A percentile compares a stretch with the other conserved stretches of the same genome.
phyloP scores from a whole-genome alignment of 2,329 filamentous ascomycete genomes.

The Chalaropsis thielavioides region DNA sequence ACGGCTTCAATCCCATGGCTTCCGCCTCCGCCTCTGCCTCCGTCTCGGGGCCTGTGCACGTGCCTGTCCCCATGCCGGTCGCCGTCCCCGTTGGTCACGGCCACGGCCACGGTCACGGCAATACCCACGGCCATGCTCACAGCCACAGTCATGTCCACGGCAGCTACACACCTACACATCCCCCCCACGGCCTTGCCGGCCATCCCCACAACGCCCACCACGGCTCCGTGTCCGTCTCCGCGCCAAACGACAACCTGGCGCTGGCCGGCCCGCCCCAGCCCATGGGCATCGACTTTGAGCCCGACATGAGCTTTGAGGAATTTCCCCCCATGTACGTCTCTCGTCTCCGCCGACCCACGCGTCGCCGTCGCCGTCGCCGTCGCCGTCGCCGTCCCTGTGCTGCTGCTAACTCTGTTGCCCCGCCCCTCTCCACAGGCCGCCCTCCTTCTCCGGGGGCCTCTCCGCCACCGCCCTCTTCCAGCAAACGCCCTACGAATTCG shows the following conservation, averaged over 20 bases:
- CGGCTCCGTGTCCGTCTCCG: neutral
- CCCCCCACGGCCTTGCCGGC: neutral
- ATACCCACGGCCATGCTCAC: neutral
- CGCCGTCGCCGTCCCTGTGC: neutral
- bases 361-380: neutral
- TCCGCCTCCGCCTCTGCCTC: neutral
- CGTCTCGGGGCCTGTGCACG: neutral
- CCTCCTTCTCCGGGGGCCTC: neutral
- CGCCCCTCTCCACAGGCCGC: neutral
- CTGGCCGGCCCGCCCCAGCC: neutral
- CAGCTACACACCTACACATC: neutral
- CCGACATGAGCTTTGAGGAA: constrained; percentile 7
- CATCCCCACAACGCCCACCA: neutral
- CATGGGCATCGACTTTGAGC: constrained; percentile 6
- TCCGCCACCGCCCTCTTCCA: neutral
- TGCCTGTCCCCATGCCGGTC: neutral
- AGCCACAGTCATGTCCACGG: neutral
- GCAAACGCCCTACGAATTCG: constrained; percentile 7
- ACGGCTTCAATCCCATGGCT: constrained; percentile 12
- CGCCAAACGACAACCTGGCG: neutral
- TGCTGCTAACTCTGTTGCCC: neutral
- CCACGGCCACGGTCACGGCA: neutral
- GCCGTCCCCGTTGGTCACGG: neutral
- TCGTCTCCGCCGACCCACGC: neutral
- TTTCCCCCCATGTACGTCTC: constrained; percentile 9